phyloP scores from a whole-genome alignment of 441 rosid genomes.

The Isatis lusitanica region DNA sequence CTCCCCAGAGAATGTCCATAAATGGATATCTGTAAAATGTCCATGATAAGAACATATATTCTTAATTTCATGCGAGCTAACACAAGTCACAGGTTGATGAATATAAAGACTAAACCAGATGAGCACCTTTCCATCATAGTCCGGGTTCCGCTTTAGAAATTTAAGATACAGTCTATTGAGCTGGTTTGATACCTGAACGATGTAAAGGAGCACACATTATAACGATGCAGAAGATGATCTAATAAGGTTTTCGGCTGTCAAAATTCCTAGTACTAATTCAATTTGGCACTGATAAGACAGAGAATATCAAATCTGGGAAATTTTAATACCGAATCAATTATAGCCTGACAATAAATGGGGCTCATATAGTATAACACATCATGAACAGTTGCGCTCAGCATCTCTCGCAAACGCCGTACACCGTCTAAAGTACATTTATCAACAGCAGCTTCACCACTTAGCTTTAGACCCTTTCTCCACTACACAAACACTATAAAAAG shows the following conservation, averaged over 20 bases:
- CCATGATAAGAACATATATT: constrained; percentile 12
- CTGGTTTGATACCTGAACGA: constrained; percentile 86
- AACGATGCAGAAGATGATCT: neutral
- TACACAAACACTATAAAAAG: constrained; percentile 40
- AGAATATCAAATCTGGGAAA: neutral
- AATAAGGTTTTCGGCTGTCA: neutral
- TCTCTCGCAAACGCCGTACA: constrained; percentile 84
- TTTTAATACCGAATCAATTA: constrained; percentile 78
- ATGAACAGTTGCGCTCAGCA: constrained; percentile 94
- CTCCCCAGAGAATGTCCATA: constrained; percentile 98
- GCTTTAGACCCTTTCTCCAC: constrained; percentile 99
- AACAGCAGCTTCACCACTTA: constrained; percentile 93
- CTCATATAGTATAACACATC: constrained; percentile 99
- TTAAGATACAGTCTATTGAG: constrained; percentile 73
- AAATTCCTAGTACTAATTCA: neutral
- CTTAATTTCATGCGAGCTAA: constrained; percentile 11
- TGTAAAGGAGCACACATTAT: neutral
- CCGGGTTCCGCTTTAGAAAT: constrained; percentile 87
- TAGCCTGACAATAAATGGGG: constrained; percentile 96
- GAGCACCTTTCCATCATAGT: constrained; percentile 93
- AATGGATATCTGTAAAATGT: constrained; percentile 62
- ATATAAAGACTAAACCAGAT: constrained; percentile 26
- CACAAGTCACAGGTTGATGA: constrained; percentile 22
- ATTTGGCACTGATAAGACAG: neutral
- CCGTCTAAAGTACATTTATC: constrained; percentile 96